Evolutionary conservation across 108 stramenopile species (phyloP), one percentile per base, ranked within the genome.

Genomic region (Parietichytrium sp.): DNA sequence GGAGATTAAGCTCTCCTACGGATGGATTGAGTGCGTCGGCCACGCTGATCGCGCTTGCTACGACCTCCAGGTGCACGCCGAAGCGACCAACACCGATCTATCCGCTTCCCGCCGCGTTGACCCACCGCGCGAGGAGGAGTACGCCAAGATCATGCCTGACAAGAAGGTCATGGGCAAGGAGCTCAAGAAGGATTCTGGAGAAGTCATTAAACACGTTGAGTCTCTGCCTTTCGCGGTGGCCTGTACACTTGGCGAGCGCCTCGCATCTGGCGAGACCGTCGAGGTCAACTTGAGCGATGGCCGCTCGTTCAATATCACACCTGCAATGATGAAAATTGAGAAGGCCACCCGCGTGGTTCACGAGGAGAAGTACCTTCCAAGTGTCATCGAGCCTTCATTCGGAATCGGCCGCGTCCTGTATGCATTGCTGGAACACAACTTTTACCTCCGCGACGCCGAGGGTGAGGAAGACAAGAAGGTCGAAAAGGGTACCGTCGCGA

Each of bases 11-110:
- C 92, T 93, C 23, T 91, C 92, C 31, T 96, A 96, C 86, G 99
- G 99, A 50, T 99, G 99, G 99, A 93, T 96, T 16, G 99, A 99
- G 83, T 99, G 99, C 83, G 99, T 98, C 25, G 99, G 99, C 29
- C 99, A 99, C 87, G 99, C 99, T 6, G 99, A 99, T 89, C 93
- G 99, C 82, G 94, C 97, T 13, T 97, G 97, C 83, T 99, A 98
- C 84, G 99, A 99, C 87, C 89, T 99, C 72, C 91, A 92, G 82
- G 94, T 95, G 47, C 98, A 99, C 83, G 84, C 93, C 27, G 94
- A 95, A 88, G 95, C 94, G 20, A 96, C 96, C 53, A 95, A 95
- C 52, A 96, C 95, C 15, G 87, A 94, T 29, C 92, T 98, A 93
- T 87, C 94, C 29, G 99, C 99, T 50, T 94, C 94, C 2, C 81